Evolutionary conservation across 345 rosid species (phyloP), one percentile per base, ranked within the genome.

Genomic region (Citrus reticulata): DNA sequence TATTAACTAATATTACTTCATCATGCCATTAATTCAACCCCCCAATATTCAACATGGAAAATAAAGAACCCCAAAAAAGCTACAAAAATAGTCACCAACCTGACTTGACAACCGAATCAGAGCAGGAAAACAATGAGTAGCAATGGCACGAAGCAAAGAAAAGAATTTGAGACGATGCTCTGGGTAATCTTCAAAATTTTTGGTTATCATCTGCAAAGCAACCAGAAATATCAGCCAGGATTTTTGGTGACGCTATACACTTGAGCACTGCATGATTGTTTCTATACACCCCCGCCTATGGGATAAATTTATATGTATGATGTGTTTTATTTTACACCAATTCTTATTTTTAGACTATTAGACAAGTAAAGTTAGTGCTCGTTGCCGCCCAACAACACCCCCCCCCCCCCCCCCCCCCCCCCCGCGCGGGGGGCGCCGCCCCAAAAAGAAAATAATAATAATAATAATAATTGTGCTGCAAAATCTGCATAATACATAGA

Each of bases 131-230:
- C 98, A 94, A 77, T 89, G 88, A 35, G 98, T 81, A 51, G 99
- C 99, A 85, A 97, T 94, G 76, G 99, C 99, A 22, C 98, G 96
- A 76, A 97, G 98, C 79, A 97, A 86, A 46, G 98, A 94, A 81
- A 97, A 97, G 88, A 97, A 97, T 84, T 97, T 97, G 77, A 97
- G 93, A 71, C 99, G 97, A 83, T 97, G 99, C 84, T 97, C 99
- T 3, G 99, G 98, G 81, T 94, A 94, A 81, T 97, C 99, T 86
- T 97, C 99, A 65, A 97, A 97, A 82, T 97, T 97, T 82, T 89
- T 94, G 72, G 99, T 97, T 70, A 97, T 97, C 99, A 97, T 97
- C 99, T 97, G 90, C 87, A 82, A 32, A 16, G 34, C 25, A 68
- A 77, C 49, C 29, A 78, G 67, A 74, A 13, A 73, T 79, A 57